A percentile compares a stretch with the other conserved stretches of the same genome.
phyloP scores from a whole-genome alignment of 2,329 filamentous ascomycete species.

The Geosmithia putterillii region DNA sequence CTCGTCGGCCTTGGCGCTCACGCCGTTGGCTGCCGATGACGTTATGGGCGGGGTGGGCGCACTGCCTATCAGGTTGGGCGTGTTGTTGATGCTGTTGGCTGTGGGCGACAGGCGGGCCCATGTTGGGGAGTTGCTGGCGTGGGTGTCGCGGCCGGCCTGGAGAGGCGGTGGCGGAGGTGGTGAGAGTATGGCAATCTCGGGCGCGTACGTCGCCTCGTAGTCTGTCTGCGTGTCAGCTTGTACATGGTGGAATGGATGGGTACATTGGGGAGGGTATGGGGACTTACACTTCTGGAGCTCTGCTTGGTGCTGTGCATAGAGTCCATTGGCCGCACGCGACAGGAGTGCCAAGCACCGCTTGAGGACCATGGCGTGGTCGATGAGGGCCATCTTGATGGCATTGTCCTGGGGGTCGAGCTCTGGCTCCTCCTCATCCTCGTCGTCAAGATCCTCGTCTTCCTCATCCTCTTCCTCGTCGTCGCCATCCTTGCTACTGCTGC shows the following conservation, averaged over 20 bases:
- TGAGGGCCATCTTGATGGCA: constrained; percentile 70
- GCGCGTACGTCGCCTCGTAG: constrained; percentile 50
- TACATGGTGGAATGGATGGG: no score
- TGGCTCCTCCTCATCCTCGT: constrained; percentile 27
- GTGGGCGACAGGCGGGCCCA: no score
- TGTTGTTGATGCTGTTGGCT: constrained; percentile 30
- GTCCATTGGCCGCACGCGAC: constrained; percentile 48
- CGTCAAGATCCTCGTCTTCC: constrained; percentile 24
- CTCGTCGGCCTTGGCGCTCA: constrained; percentile 30
- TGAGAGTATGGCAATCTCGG: constrained; percentile 52
- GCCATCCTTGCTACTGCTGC: constrained; percentile 18
- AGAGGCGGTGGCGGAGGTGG: constrained; percentile 28
- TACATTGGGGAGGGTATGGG: background rate
- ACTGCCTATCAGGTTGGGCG: constrained; percentile 13
- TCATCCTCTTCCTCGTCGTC: constrained; percentile 16
- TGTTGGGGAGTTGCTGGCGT: constrained; percentile 27
- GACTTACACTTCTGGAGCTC: constrained; percentile 54
- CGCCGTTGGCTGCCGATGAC: constrained; percentile 18
- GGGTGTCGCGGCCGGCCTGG: constrained; percentile 18
- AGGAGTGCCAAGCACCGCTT: constrained; percentile 68
- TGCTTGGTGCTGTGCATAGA: constrained; percentile 40
- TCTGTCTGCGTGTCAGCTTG: constrained; percentile 23
- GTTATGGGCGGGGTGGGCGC: constrained; percentile 13
- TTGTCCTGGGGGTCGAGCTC: constrained; percentile 53
- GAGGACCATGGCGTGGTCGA: constrained; percentile 82